Evolutionary conservation across 345 rosid species (phyloP), one percentile per base, ranked within the genome.

Genomic region (Corchorus capsularis): DNA sequence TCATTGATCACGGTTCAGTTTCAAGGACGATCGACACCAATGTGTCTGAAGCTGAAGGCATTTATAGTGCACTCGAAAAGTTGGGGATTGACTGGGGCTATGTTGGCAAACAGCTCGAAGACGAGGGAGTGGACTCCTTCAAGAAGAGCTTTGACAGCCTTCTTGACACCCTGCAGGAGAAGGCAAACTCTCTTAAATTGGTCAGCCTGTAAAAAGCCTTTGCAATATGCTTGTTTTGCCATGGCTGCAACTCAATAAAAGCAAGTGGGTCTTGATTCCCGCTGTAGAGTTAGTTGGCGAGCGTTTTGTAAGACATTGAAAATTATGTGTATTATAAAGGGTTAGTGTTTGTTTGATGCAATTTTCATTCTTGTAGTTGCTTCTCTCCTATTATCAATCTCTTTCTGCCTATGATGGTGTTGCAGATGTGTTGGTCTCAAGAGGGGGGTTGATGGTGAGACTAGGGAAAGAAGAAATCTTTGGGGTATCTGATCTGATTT

Each of bases 131-230:
- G 1, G 95, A 91, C 45, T 60, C 98, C 1, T 96, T 96, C 94
- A 92, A 91, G 90, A 93, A 92, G 86, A 87, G 99, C 84, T 96
- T 96, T 55, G 95, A 93, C 79, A 92, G 94, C 79, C 93, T 96
- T 67, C 94, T 96, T 1, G 97, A 90, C 77, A 92, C 98, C 72
- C 87, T 96, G 63, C 93, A 92, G 81, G 97, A 96, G 83, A 96
- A 96, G 87, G 99, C 97, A 77, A 93, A 91, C 86, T 91, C 97
- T 56, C 89, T 96, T 59, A 93, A 89, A 74, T 79, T 90, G 67
- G 82, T 82, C 79, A 90, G 90, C 91, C 80, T 87, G 85, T 95
- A 83, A 90, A 75, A n/a, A n/a, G 52, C 22, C 47, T 13, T 67
- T 11, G 37, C 53, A 54, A 16, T 55, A 45, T 65, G 53, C 64